Evolutionary conservation across 2,329 filamentous ascomycete species (phyloP).

Genomic region (Aspergillus candidus): DNA sequence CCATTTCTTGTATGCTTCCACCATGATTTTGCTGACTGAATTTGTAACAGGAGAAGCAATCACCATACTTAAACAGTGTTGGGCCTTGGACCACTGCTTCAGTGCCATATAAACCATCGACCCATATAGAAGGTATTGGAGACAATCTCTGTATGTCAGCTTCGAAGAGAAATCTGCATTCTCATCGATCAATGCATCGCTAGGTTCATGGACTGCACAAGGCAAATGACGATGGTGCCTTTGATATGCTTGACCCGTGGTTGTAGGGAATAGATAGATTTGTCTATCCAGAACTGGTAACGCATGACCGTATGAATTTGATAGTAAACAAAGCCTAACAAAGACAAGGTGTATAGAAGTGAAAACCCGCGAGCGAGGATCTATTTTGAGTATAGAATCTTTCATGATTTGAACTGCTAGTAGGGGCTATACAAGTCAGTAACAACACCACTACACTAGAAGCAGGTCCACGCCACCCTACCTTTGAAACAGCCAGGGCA

Average conservation of each 20-base stretch:
- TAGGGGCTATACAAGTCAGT: constrained; percentile 28
- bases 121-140: constrained; percentile 62
- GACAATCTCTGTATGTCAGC: constrained; percentile 37
- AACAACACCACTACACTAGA: not conserved
- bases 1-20: constrained; percentile 91
- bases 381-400: constrained; percentile 40
- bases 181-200: constrained; percentile 30
- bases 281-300: constrained; percentile 37
- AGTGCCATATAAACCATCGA: constrained; percentile 60
- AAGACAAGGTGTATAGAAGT: constrained; percentile 40
- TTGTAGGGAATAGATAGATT: constrained; percentile 38
- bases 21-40: constrained; percentile 67
- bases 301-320: constrained; percentile 34
- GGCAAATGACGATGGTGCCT: constrained; percentile 18
- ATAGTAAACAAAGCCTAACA: constrained; percentile 38
- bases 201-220: constrained; percentile 28
- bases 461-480: constrained; percentile 12
- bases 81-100: constrained; percentile 58
- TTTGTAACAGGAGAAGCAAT: constrained; percentile 62
- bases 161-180: constrained; percentile 35
- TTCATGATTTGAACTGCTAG: constrained; percentile 37
- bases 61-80: constrained; percentile 56
- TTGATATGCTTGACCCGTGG: constrained; percentile 18
- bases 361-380: constrained; percentile 37
- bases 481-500: constrained; percentile 30